These are phyloP conservation scores for Cryptosporidium meleagridis DNA, from an alignment of 169 alveolate genomes.

Conservation along the genomic window DNA sequence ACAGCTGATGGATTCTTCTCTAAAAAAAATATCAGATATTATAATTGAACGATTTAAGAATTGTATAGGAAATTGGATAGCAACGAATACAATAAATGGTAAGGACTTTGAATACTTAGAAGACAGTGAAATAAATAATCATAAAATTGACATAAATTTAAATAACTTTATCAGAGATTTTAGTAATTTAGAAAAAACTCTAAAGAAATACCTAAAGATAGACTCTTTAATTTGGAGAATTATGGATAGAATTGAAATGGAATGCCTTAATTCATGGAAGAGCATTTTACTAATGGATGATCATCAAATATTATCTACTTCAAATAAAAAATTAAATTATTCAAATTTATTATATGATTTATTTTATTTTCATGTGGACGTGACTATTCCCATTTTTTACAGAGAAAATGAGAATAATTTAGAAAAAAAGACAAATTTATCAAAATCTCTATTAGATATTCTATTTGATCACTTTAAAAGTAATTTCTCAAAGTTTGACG, in stretches of 20 bases:
- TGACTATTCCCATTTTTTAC: neutral
- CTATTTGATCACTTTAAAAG: neutral
- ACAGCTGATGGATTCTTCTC: neutral
- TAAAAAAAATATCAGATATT: neutral
- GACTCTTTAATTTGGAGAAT: neutral
- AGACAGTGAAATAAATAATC: neutral
- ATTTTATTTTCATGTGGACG: constrained; percentile 7
- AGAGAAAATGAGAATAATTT: neutral
- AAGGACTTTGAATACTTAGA: neutral
- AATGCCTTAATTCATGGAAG: constrained; percentile 11
- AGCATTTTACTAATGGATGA: neutral
- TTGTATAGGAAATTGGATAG: neutral
- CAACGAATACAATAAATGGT: neutral
- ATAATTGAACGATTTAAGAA: neutral
- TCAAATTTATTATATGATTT: constrained; percentile 25
- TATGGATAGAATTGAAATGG: neutral
- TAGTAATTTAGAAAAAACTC: constrained; percentile 21
- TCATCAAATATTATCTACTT: no score
- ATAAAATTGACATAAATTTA: neutral
- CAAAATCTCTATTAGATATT: neutral
- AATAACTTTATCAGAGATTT: constrained; percentile 31
- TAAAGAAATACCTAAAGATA: constrained; percentile 27
- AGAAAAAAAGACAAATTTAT: neutral
- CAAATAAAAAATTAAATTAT: neutral
- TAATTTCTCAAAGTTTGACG: neutral